Base-by-base conservation (phyloP, 2,329 filamentous ascomycete genomes). In the Alternaria arbusti region DNA sequence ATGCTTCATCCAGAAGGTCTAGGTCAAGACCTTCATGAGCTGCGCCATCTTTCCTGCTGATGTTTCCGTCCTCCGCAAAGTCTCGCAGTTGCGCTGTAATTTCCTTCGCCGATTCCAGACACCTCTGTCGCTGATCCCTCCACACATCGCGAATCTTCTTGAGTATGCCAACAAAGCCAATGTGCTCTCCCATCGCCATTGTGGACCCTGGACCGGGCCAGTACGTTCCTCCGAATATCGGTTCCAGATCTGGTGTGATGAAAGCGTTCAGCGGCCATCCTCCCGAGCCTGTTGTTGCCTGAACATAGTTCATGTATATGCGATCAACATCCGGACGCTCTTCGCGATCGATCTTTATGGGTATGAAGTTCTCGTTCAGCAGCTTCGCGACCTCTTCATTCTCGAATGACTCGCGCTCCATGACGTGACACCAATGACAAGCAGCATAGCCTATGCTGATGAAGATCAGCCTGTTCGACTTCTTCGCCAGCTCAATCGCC, bases 261-360 rank as follows among this genome's bases (percentile, higher is more conserved):
- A 99, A 98, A n/a, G 97, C 90, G 75, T 97, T 98, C 64, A 98
- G 83, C 1, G 96, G 96, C 94, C 96, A 98, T 43, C 96, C 96
- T 10, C 94, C 95, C 2, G 88, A 90, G 20, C 92, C 94, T 62
- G 91, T 97, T 11, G 96, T 95, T 2, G 95, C 95, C 78, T 97
- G 94, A 44, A 97, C 91, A 79, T 97, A 99, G 82, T 97, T 97
- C 93, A 97, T 97, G 80, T 98, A 98, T 68, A 98, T 94, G 65
- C 92, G 90, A 76, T 99, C 96, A 68, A 98, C 89, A 76, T 98
- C 94, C 9, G 95, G 95, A 25, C 95, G 89, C 81, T 97, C 93
- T 81, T 99, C 96, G 64, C 94, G 89, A 80, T 99, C 96, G 74
- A 98, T 88, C 72, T 97, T 91, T 78, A 98, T 89, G 5, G 96